phyloP scores from a whole-genome alignment of 1,284 basidiomycete genomes.

The Papiliotrema fonsecae region DNA sequence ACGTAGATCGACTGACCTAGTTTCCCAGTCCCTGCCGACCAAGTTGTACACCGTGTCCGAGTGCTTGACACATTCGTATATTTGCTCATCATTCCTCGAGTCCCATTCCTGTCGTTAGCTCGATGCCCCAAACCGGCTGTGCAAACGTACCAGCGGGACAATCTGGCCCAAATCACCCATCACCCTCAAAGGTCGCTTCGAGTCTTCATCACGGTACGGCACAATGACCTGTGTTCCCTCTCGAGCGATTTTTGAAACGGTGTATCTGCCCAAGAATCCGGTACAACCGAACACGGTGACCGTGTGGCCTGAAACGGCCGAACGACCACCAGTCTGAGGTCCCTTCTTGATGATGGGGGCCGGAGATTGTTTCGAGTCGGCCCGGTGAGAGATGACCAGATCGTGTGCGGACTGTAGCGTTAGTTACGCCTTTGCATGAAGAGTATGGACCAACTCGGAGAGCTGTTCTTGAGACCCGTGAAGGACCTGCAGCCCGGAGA shows the following conservation, averaged over 20 bases:
- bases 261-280: constrained; percentile 90
- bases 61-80: constrained; percentile 88
- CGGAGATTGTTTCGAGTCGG: constrained; percentile 22
- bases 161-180: constrained; percentile 97
- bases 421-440: constrained; percentile 2
- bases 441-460: not conserved
- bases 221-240: constrained; percentile 90
- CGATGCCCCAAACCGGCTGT: not conserved
- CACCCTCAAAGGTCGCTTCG: constrained; percentile 82
- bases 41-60: constrained; percentile 98
- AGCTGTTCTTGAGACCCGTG: not conserved
- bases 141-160: constrained; percentile 71
- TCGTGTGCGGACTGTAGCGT: constrained; percentile 39
- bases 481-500: not conserved
- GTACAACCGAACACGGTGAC: constrained; percentile 97
- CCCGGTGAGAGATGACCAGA: constrained; percentile 33
- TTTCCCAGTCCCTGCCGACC: constrained; percentile 83
- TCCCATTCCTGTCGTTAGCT: constrained; percentile 78
- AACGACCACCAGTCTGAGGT: constrained; percentile 68
- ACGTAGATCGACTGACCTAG: constrained; percentile 58
- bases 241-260: constrained; percentile 91
- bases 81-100: constrained; percentile 77
- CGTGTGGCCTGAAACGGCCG: constrained; percentile 78
- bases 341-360: constrained; percentile 70
- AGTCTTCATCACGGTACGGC: constrained; percentile 94